A percentile compares a stretch with the other conserved stretches of the same genome.
Conservation (phyloP, 345 rosid species). For the Triadica sebifera region DNA sequence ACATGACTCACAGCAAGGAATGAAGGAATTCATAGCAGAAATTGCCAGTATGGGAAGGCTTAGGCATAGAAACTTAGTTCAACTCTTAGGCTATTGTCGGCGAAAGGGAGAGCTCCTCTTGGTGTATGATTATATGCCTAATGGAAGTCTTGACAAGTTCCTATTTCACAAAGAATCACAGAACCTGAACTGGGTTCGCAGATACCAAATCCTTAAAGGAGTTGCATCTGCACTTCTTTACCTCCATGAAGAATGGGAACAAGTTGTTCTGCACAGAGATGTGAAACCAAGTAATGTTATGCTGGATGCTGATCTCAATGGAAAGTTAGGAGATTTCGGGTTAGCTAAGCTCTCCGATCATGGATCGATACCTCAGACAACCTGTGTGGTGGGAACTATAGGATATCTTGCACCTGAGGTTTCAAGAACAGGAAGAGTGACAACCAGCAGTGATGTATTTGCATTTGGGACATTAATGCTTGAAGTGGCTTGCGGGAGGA, state of each 20-base stretch:
- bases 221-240: slow-evolving; percentile 3
- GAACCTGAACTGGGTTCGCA: not conserved
- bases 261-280: slow-evolving; percentile 6
- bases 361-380: slow-evolving; percentile 8
- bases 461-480: slow-evolving; percentile 5
- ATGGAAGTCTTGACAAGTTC: slow-evolving; percentile 9
- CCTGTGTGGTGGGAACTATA: slow-evolving; percentile 5
- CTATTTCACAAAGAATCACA: not conserved
- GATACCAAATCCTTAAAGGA: slow-evolving; percentile 3
- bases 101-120: slow-evolving; percentile 3
- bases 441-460: slow-evolving; percentile 6
- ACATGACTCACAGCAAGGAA: slow-evolving; percentile 7
- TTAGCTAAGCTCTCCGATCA: not conserved
- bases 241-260: slow-evolving; percentile 10
- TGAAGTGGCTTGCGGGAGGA: slow-evolving; percentile 14
- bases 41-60: slow-evolving; percentile 4
- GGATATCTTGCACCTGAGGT: slow-evolving; percentile 14
- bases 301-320: not conserved
- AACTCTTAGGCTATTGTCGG: slow-evolving; percentile 1
- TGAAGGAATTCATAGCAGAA: slow-evolving; percentile 3
- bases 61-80: slow-evolving; percentile 5
- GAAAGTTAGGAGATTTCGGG: slow-evolving; percentile 7
- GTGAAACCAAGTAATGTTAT: not conserved
- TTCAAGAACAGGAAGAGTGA: not conserved
- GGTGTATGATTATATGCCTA: slow-evolving; percentile 7